phyloP scores from a whole-genome alignment of 1,139 yeast genomes.

The Torulaspora pretoriensis region DNA sequence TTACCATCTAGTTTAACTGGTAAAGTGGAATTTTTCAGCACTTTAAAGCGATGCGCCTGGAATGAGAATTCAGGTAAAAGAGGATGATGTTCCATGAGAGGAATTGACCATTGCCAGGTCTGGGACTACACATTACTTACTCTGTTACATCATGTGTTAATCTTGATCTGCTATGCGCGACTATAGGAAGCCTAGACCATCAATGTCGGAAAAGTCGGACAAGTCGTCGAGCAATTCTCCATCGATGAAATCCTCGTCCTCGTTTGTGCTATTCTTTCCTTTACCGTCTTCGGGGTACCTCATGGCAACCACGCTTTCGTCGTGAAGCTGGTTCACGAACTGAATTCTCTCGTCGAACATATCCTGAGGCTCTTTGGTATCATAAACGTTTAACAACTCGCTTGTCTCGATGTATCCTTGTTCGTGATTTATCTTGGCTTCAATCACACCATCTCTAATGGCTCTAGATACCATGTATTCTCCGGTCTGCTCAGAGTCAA shows the following conservation, averaged over 20 bases:
- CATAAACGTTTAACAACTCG: constrained; percentile 81
- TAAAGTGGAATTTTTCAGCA: not conserved
- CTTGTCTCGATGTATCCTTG: constrained; percentile 88
- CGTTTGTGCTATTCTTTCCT: constrained; percentile 20
- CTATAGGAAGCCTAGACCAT: constrained; percentile 31
- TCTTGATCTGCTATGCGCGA: not conserved
- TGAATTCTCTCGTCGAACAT: constrained; percentile 91
- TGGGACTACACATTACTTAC: not conserved
- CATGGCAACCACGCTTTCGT: constrained; percentile 93
- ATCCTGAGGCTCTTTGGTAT: constrained; percentile 80
- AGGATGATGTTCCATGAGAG: no score
- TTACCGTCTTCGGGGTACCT: constrained; percentile 59
- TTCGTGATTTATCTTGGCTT: constrained; percentile 88
- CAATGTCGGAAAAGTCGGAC: constrained; percentile 36
- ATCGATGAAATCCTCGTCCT: constrained; percentile 23
- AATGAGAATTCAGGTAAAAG: no score
- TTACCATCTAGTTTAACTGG: not conserved
- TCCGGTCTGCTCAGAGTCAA: constrained; percentile 92
- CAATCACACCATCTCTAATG: constrained; percentile 95
- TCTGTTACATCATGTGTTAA: no score
- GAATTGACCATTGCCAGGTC: no score
- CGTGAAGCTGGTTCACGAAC: constrained; percentile 85
- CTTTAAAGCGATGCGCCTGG: no score
- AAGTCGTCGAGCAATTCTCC: constrained; percentile 32
- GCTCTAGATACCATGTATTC: constrained; percentile 97